Conservation (phyloP, 2,329 filamentous ascomycete species). For the Tolypocladium inflatum region DNA sequence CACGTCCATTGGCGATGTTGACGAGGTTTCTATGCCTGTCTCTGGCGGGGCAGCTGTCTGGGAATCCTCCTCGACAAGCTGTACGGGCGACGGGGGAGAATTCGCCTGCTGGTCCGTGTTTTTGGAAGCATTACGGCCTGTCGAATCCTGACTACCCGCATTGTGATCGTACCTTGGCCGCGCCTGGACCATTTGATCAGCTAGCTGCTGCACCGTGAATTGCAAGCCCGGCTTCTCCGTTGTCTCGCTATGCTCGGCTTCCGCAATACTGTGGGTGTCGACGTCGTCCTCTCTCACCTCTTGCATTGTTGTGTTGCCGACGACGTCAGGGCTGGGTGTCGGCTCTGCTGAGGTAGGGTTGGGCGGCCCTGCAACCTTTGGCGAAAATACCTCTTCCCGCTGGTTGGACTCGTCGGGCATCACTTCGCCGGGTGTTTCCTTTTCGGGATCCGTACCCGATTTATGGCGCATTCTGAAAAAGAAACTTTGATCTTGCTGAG, state of each 20-base stretch:
- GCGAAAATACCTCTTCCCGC: neutral
- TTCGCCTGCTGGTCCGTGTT: too few species aligned
- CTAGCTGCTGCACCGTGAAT: neutral
- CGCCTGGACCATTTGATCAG: neutral
- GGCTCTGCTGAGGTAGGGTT: neutral
- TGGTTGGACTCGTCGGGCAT: neutral
- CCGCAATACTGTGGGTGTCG: neutral
- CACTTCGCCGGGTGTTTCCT: neutral
- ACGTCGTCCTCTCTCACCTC: neutral
- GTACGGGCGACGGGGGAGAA: too few species aligned
- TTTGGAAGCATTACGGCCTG: too few species aligned
- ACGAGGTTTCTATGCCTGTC: neutral
- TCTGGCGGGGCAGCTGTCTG: neutral
- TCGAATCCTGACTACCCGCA: neutral
- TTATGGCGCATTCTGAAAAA: slow-evolving; percentile 15
- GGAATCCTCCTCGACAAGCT: too few species aligned
- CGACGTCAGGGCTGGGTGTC: neutral
- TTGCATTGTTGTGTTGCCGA: neutral
- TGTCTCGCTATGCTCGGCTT: neutral
- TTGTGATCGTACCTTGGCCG: neutral
- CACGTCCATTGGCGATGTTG: neutral
- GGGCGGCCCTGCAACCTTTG: neutral
- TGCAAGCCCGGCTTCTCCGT: neutral
- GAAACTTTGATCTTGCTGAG: slow-evolving; percentile 24
- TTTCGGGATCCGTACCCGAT: neutral